Evolutionary conservation across 176 grass and related monocot species (phyloP).

Genomic region (Raddia distichophylla): DNA sequence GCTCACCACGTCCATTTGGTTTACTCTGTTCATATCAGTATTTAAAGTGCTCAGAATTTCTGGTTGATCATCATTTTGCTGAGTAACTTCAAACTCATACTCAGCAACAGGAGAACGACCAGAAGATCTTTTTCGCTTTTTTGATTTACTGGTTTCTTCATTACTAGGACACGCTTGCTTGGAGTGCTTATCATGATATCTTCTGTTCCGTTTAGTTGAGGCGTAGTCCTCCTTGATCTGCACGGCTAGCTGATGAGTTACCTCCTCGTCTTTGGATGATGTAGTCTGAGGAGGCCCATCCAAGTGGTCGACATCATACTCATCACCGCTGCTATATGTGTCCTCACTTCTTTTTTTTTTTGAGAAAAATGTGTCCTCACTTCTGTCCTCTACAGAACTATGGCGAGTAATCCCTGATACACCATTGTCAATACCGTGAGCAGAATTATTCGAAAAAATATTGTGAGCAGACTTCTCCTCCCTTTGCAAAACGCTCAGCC

Average conservation of each 20-base stretch:
- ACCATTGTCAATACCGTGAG: conserved; percentile 39
- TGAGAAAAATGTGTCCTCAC: conserved; percentile 49
- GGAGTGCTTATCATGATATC: neutral
- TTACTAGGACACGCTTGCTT: conserved; percentile 33
- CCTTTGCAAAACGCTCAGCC: conserved; percentile 66
- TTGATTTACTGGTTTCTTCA: conserved; percentile 17
- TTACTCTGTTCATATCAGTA: conserved; percentile 37
- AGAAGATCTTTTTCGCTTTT: conserved; percentile 24
- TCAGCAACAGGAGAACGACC: conserved; percentile 18
- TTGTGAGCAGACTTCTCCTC: conserved; percentile 56
- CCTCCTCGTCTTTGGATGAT: conserved; percentile 61
- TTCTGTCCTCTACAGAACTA: conserved; percentile 43
- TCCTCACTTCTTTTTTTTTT: conserved; percentile 48
- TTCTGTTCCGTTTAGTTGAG: conserved; percentile 5
- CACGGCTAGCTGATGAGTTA: conserved; percentile 31
- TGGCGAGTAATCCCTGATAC: conserved; percentile 38
- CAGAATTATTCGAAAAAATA: conserved; percentile 3
- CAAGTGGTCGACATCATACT: conserved; percentile 65
- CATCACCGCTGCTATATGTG: conserved; percentile 59
- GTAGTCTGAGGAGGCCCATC: conserved; percentile 53
- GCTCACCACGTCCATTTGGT: conserved; percentile 27
- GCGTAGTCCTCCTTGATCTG: conserved; percentile 27
- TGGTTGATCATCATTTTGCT: conserved; percentile 27
- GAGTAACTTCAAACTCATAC: conserved; percentile 40
- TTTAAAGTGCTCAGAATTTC: conserved; percentile 34